A percentile compares a stretch with the other conserved stretches of the same genome.
These are phyloP conservation scores for Stentor roeselii DNA, from an alignment of 73 alveolate species.

Conservation along the genomic window DNA sequence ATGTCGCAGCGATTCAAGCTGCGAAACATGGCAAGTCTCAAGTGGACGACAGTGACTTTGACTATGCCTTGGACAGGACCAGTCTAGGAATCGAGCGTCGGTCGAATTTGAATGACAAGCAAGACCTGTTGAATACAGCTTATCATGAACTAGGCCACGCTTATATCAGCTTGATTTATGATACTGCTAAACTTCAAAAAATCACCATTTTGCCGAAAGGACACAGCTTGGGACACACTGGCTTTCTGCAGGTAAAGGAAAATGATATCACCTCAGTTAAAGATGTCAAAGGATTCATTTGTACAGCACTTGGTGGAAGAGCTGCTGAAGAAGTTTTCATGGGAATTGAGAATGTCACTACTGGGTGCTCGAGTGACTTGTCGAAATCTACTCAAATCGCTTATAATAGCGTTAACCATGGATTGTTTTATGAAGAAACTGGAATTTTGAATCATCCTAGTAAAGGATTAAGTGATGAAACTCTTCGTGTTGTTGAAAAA, in stretches of 20 bases:
- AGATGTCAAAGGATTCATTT: constrained; percentile 71
- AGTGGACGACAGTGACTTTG: constrained; percentile 64
- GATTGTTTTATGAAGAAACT: constrained; percentile 73
- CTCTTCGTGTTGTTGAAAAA: constrained; percentile 59
- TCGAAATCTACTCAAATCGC: constrained; percentile 70
- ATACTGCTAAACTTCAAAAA: constrained; percentile 79
- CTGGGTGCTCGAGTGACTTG: constrained; percentile 76
- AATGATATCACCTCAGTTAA: constrained; percentile 33
- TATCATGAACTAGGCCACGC: constrained; percentile 86
- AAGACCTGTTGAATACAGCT: constrained; percentile 74
- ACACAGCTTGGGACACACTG: constrained; percentile 73
- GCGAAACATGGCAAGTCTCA: constrained; percentile 55
- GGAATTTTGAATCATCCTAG: constrained; percentile 30
- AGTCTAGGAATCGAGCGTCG: constrained; percentile 79
- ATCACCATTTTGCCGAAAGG: constrained; percentile 86
- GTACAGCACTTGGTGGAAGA: constrained; percentile 90
- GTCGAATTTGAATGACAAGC: constrained; percentile 56
- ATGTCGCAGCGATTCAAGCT: constrained; percentile 74
- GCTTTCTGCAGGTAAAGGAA: constrained; percentile 71
- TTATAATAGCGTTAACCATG: constrained; percentile 58
- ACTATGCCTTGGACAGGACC: constrained; percentile 78
- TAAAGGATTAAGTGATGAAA: constrained; percentile 27
- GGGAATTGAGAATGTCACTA: constrained; percentile 66
- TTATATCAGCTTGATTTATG: constrained; percentile 66
- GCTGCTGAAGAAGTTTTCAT: constrained; percentile 78